Evolutionary conservation across 2,329 filamentous ascomycete genomes (phyloP).

Genomic region (Beauveria varroae): DNA sequence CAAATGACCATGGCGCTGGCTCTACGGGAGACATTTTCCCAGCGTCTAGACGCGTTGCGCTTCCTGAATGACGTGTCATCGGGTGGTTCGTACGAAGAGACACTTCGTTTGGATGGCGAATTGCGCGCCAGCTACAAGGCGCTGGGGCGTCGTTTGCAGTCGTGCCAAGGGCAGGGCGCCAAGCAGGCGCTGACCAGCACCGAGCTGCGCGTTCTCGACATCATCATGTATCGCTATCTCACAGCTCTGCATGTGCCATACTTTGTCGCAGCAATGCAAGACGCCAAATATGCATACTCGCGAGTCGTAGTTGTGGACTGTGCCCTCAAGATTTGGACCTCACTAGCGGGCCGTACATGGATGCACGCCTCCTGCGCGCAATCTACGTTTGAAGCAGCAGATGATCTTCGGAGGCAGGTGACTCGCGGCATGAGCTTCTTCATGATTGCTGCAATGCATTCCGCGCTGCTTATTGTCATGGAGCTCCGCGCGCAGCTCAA

Average conservation of each 20-base stretch:
- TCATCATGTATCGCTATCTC: conserved; percentile 47
- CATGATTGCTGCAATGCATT: conserved; percentile 26
- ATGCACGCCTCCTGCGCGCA: conserved; percentile 19
- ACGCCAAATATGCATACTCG: conserved; percentile 43
- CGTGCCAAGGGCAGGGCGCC: conserved; percentile 12
- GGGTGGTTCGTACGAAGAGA: conserved; percentile 34
- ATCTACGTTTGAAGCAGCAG: neutral
- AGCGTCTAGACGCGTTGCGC: conserved; percentile 34
- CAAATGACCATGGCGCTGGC: conserved; percentile 33
- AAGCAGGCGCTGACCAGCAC: conserved; percentile 26
- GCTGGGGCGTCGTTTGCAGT: conserved; percentile 27
- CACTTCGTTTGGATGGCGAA: conserved; percentile 34
- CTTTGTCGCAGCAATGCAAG: conserved; percentile 30
- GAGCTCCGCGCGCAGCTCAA: conserved; percentile 34
- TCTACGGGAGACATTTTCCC: conserved; percentile 34
- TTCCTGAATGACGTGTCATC: conserved; percentile 36
- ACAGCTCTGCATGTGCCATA: conserved; percentile 49
- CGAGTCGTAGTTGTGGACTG: conserved; percentile 40
- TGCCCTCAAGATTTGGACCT: conserved; percentile 38
- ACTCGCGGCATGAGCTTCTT: conserved; percentile 35
- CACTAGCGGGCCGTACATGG: conserved; percentile 14
- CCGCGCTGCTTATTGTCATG: conserved; percentile 28
- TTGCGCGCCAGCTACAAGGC: conserved; percentile 35
- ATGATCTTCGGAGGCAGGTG: conserved; percentile 24
- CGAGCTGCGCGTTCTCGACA: conserved; percentile 38